These are phyloP conservation scores for Blastobotrys serpentis DNA, from an alignment of 1,139 yeast species.

Conservation along the genomic window DNA sequence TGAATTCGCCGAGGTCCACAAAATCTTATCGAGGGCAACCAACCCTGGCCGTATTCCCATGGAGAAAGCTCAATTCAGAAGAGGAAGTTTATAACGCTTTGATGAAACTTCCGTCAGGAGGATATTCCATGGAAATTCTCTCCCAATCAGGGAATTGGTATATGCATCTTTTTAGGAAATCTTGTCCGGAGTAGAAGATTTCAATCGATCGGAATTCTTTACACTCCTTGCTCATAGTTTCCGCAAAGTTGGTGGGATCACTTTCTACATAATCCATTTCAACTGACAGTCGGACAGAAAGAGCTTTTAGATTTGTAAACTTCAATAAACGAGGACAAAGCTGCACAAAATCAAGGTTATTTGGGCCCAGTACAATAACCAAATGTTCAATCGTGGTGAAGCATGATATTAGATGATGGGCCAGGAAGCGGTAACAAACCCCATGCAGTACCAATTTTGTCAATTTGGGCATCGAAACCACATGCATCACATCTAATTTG, in stretches of 20 bases:
- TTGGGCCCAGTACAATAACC: not conserved
- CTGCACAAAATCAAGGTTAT: not conserved
- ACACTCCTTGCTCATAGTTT: not conserved
- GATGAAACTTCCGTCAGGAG: not conserved
- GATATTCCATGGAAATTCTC: not conserved
- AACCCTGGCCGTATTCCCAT: not conserved
- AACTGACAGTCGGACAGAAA: not conserved
- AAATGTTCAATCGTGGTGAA: not conserved
- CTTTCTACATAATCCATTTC: not conserved
- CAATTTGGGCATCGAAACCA: not conserved
- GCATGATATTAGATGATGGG: not conserved
- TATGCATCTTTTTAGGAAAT: not conserved
- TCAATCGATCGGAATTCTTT: not conserved
- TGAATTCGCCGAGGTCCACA: no score
- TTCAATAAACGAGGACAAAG: not conserved
- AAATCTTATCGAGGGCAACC: no score
- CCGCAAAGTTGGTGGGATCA: not conserved
- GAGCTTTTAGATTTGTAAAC: not conserved
- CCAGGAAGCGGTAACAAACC: not conserved
- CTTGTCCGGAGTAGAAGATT: not conserved
- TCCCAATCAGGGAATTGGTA: not conserved
- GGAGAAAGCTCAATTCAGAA: not conserved
- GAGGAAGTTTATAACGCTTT: not conserved
- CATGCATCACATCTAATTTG: not conserved
- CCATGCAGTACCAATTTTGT: not conserved